A percentile compares a stretch with the other conserved stretches of the same genome.
These are phyloP conservation scores for Aureobasidium sp. DNA, from an alignment of 2,329 filamentous ascomycete genomes.

Conservation along the genomic window DNA sequence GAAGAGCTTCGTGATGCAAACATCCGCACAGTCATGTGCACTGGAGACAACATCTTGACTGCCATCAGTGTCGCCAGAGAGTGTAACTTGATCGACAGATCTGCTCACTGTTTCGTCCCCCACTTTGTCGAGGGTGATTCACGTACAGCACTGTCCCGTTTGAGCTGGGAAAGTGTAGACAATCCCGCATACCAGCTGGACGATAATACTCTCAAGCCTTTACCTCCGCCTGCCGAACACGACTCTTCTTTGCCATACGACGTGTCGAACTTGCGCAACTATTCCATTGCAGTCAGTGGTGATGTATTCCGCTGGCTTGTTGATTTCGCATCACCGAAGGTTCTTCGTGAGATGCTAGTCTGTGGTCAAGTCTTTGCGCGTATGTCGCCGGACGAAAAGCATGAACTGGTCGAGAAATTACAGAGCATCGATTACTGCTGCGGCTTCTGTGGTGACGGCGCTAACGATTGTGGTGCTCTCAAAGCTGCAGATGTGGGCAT, in stretches of 20 bases:
- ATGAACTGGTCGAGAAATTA: constrained; percentile 92
- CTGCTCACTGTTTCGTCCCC: constrained; percentile 86
- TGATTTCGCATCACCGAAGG: constrained; percentile 76
- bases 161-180: constrained; percentile 94
- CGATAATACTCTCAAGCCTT: constrained; percentile 70
- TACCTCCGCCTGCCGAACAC: constrained; percentile 59
- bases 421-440: constrained; percentile 93
- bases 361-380: constrained; percentile 89
- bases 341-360: constrained; percentile 81
- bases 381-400: constrained; percentile 98
- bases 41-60: constrained; percentile 94
- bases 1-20: constrained; percentile 74
- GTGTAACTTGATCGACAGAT: constrained; percentile 72
- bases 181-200: constrained; percentile 72
- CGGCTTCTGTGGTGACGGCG: constrained; percentile 94
- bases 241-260: constrained; percentile 84
- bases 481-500: constrained; percentile 98
- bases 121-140: constrained; percentile 75
- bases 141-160: constrained; percentile 62
- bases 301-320: constrained; percentile 96
- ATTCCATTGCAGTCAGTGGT: constrained; percentile 80
- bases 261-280: constrained; percentile 72
- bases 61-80: constrained; percentile 93
- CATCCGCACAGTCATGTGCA: constrained; percentile 92
- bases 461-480: constrained; percentile 92